A percentile compares a stretch with the other conserved stretches of the same genome.
phyloP scores from a whole-genome alignment of 768 basidiomycete species.

The Trametes maxima region DNA sequence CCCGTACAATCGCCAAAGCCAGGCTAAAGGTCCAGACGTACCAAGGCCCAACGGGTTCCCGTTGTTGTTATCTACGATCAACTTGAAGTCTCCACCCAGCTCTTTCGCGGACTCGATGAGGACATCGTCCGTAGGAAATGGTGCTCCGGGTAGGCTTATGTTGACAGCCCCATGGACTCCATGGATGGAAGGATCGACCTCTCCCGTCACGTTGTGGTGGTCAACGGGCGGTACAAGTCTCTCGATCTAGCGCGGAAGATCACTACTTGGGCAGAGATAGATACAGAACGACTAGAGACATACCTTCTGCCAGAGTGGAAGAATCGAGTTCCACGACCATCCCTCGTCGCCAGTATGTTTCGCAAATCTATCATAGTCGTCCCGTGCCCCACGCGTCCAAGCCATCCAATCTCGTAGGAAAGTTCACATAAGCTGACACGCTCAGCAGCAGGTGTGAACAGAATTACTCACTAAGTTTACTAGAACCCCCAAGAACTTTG shows the following conservation, averaged over 20 bases:
- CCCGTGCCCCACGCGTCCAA: conserved; percentile 32
- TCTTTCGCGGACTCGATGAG: conserved; percentile 20
- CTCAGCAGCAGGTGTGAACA: background rate
- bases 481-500: conserved; percentile 30
- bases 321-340: conserved; percentile 33
- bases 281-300: background rate
- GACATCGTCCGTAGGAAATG: background rate
- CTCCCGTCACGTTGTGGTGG: conserved; percentile 26
- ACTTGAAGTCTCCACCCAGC: conserved; percentile 27
- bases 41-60: conserved; percentile 30
- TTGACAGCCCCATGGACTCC: conserved; percentile 25
- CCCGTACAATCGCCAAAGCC: background rate
- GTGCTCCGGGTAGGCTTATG: conserved; percentile 24
- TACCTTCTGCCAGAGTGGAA: conserved; percentile 30
- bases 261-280: background rate
- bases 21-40: conserved; percentile 5
- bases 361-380: conserved; percentile 32
- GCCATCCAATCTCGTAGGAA: conserved; percentile 28
- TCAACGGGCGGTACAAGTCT: conserved; percentile 26
- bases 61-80: conserved; percentile 28
- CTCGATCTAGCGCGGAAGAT: conserved; percentile 21
- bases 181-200: conserved; percentile 29
- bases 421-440: background rate
- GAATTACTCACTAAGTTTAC: conserved; percentile 28
- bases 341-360: conserved; percentile 29